Evolutionary conservation across 495 filamentous ascomycete genomes (phyloP).

Genomic region (Penicillium atrosanguineum): DNA sequence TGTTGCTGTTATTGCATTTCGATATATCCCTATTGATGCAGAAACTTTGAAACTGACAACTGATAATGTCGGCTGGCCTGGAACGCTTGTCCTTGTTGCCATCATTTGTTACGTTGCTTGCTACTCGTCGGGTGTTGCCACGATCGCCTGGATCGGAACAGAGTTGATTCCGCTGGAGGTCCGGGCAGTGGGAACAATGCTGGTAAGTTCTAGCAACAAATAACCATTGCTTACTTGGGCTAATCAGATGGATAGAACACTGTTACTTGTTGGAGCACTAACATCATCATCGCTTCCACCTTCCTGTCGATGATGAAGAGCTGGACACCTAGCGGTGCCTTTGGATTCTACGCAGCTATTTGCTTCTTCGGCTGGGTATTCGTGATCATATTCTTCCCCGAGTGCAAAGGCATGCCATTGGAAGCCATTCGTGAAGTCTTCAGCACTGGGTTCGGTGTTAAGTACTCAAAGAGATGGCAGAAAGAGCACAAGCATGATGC

Average conservation of each 20-base stretch:
- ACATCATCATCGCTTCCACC: conserved; percentile 51
- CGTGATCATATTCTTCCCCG: conserved; percentile 45
- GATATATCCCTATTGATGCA: conserved; percentile 48
- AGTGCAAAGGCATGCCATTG: conserved; percentile 48
- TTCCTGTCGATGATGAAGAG: conserved; percentile 52
- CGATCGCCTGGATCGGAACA: conserved; percentile 46
- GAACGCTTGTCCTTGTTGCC: conserved; percentile 39
- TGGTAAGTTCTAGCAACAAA: conserved; percentile 16
- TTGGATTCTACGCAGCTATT: conserved; percentile 50
- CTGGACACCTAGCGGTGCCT: conserved; percentile 46
- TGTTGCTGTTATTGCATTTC: conserved; percentile 45
- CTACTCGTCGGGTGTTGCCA: conserved; percentile 43
- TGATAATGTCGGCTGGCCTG: conserved; percentile 32
- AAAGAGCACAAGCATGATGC: conserved; percentile 23
- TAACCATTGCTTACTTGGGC: neutral
- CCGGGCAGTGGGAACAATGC: conserved; percentile 49
- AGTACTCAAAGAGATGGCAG: conserved; percentile 37
- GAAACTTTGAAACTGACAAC: conserved; percentile 25
- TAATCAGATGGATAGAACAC: conserved; percentile 26
- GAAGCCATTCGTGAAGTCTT: conserved; percentile 48
- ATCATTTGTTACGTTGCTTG: conserved; percentile 48
- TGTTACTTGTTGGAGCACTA: conserved; percentile 48
- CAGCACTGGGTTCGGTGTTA: conserved; percentile 41
- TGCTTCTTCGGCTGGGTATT: conserved; percentile 48
- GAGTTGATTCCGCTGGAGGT: conserved; percentile 52